Conservation (phyloP, 202 grass and related monocot genomes). For the Eragrostis tef region DNA sequence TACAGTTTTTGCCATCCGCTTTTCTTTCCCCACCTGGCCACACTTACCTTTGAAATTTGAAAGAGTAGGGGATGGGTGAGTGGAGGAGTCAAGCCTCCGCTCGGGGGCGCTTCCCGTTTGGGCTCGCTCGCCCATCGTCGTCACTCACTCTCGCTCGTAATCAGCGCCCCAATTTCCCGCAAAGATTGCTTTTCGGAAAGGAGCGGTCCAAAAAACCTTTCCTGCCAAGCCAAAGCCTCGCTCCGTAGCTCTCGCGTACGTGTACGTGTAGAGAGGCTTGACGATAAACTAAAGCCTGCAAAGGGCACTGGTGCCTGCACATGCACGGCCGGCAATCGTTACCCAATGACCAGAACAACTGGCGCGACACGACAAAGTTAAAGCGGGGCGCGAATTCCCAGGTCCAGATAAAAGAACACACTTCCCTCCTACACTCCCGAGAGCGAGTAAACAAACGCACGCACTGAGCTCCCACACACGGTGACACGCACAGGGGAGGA, state of each 20-base stretch:
- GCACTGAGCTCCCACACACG: neutral
- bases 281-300: constrained; percentile 39
- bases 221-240: neutral
- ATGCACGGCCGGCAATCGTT: constrained; percentile 37
- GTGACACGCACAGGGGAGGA: too few species aligned
- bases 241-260: neutral
- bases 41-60: neutral
- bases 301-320: constrained; percentile 14
- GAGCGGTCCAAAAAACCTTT: constrained; percentile 9
- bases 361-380: constrained; percentile 30
- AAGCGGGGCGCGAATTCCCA: constrained; percentile 24
- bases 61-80: neutral
- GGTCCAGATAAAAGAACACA: neutral
- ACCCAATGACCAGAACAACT: constrained; percentile 31
- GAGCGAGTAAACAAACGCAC: neutral
- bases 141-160: neutral
- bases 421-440: neutral
- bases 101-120: neutral
- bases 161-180: constrained; percentile 11
- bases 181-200: constrained; percentile 38
- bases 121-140: neutral
- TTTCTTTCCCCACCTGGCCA: neutral
- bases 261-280: neutral
- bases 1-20: constrained; percentile 1
- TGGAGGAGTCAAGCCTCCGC: too few species aligned